Conservation (phyloP, 192 early-diverging fungal genomes). For the Oehlia diaphana region DNA sequence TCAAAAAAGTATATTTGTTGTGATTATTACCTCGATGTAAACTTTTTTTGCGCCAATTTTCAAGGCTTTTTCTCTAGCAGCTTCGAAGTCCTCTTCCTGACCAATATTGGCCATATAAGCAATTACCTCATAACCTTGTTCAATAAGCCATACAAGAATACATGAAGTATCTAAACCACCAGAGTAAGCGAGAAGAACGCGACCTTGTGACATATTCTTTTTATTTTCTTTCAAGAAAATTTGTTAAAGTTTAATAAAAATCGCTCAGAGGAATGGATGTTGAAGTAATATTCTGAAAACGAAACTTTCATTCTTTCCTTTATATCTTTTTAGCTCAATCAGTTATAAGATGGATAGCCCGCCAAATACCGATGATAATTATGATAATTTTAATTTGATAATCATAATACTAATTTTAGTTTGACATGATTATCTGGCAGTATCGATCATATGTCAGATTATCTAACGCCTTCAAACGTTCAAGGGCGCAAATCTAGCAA, state of each 20-base stretch:
- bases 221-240: not conserved
- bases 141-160: constrained; percentile 98
- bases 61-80: constrained; percentile 88
- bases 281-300: not conserved
- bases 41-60: constrained; percentile 92
- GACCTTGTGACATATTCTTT: constrained; percentile 66
- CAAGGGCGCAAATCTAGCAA: too few relatives aligned
- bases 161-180: constrained; percentile 99
- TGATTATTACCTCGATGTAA: constrained; percentile 76
- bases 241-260: not conserved
- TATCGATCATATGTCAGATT: too few relatives aligned
- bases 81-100: constrained; percentile 99
- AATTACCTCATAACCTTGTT: constrained; percentile 96
- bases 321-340: not conserved
- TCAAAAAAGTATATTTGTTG: not conserved
- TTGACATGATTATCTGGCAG: too few relatives aligned
- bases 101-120: constrained; percentile 98
- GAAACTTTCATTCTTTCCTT: not conserved
- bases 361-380: not conserved
- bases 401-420: too few relatives aligned
- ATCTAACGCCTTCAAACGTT: too few relatives aligned
- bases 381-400: not conserved
- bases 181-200: constrained; percentile 93
- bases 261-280: not conserved
- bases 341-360: not conserved